A percentile compares a stretch with the other conserved stretches of the same genome.
These are phyloP conservation scores for Casuarina glauca DNA, from an alignment of 306 rosid species.

Conservation along the genomic window DNA sequence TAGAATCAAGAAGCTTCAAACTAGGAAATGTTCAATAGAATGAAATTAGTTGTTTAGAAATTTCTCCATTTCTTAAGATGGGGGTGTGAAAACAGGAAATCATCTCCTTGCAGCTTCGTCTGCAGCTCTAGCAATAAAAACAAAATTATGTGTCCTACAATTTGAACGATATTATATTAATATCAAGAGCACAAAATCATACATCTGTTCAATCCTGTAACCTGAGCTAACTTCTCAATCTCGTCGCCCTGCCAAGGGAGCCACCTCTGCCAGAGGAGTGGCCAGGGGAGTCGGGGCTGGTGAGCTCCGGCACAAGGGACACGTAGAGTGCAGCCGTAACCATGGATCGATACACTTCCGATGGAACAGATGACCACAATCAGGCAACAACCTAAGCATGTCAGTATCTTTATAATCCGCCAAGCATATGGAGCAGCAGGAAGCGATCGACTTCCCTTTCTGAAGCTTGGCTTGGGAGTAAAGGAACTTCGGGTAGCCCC, in stretches of 20 bases:
- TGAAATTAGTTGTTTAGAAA: too few relatives aligned
- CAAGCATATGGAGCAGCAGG: slow-evolving; percentile 54
- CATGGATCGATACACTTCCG: slow-evolving; percentile 44
- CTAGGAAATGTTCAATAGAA: too few relatives aligned
- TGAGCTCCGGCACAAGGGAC: slow-evolving; percentile 46
- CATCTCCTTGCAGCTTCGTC: too few relatives aligned
- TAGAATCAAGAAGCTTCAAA: too few relatives aligned
- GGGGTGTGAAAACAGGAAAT: too few relatives aligned
- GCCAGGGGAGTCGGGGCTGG: slow-evolving; percentile 36
- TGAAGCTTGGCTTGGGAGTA: slow-evolving; percentile 39
- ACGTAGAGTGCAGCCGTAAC: slow-evolving; percentile 34
- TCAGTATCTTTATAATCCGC: slow-evolving; percentile 43
- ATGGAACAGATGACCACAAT: slow-evolving; percentile 48
- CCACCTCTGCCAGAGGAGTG: slow-evolving; percentile 34
- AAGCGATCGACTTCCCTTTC: slow-evolving; percentile 5
- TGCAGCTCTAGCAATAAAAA: too few relatives aligned
- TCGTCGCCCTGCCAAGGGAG: slow-evolving; percentile 21
- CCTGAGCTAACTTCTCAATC: not conserved
- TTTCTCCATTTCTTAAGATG: too few relatives aligned
- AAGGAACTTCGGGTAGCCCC: slow-evolving; percentile 31
- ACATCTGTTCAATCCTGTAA: too few relatives aligned
- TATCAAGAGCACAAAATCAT: too few relatives aligned
- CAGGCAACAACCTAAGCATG: slow-evolving; percentile 38
- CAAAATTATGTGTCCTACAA: too few relatives aligned
- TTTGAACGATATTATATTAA: too few relatives aligned